phyloP scores from a whole-genome alignment of 78 protist genomes.

The Mastigamoeba balamuthi region DNA sequence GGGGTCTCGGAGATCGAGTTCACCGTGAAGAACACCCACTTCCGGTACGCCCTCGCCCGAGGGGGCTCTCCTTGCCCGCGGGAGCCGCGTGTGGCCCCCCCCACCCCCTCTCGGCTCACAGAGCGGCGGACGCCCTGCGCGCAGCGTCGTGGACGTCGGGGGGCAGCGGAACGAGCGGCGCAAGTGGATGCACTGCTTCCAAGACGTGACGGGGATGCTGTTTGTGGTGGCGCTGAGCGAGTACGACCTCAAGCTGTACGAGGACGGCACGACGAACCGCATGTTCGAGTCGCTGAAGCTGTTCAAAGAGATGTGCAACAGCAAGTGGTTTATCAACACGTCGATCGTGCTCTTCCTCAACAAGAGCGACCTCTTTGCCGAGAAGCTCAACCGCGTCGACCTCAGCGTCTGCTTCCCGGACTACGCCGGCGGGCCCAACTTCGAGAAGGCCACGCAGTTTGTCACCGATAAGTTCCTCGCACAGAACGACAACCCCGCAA shows the following conservation, averaged over 20 bases:
- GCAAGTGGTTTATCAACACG: constrained; percentile 77
- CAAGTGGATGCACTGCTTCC: constrained; percentile 95
- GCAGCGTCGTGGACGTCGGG: constrained; percentile 86
- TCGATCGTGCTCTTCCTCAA: constrained; percentile 84
- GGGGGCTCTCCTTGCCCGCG: too few species aligned
- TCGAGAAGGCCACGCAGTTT: constrained; percentile 35
- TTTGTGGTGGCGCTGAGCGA: constrained; percentile 77
- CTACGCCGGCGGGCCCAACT: constrained; percentile 63
- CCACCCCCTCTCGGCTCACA: not conserved
- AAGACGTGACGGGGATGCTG: constrained; percentile 86
- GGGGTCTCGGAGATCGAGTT: constrained; percentile 83
- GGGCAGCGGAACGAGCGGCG: constrained; percentile 88
- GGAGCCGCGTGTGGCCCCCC: not conserved
- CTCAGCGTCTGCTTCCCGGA: constrained; percentile 56
- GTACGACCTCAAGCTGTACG: constrained; percentile 71
- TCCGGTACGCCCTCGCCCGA: constrained; percentile 3
- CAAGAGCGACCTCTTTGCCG: constrained; percentile 71
- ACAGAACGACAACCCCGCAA: constrained; percentile 34
- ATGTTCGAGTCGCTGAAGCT: constrained; percentile 82
- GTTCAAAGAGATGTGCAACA: constrained; percentile 81
- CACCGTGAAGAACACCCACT: not conserved
- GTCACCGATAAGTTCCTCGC: constrained; percentile 44
- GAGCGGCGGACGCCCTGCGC: not conserved
- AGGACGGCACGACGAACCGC: constrained; percentile 77
- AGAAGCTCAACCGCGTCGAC: constrained; percentile 58